A percentile compares a stretch with the other conserved stretches of the same genome.
Conservation (phyloP, 306 rosid genomes). For the Corylus avellana region DNA sequence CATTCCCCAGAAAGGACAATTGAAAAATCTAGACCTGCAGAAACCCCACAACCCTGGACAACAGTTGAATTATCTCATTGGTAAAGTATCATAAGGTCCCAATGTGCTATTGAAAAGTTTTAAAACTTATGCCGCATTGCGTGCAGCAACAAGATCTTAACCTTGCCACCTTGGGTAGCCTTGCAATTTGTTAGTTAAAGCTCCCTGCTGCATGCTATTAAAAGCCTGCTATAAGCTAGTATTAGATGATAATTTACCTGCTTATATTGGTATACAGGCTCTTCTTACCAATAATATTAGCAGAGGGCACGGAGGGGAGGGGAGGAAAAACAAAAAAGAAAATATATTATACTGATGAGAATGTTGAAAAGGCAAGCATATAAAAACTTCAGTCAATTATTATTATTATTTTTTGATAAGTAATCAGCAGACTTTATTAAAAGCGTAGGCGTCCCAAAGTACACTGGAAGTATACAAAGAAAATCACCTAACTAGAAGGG, state of each 20-base stretch:
- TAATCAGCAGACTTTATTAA: too few relatives aligned
- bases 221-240: neutral
- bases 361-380: neutral
- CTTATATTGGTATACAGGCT: neutral
- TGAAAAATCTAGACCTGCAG: neutral
- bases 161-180: neutral
- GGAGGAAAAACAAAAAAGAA: neutral
- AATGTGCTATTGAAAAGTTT: neutral
- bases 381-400: neutral
- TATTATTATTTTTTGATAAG: too few relatives aligned
- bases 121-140: neutral
- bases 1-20: neutral
- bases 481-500: too few relatives aligned
- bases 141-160: neutral
- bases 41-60: neutral
- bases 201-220: neutral
- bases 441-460: too few relatives aligned
- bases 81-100: neutral
- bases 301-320: neutral
- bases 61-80: neutral
- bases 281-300: neutral
- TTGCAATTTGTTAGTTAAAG: neutral
- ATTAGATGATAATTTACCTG: neutral
- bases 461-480: too few relatives aligned
- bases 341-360: neutral